Evolutionary conservation across 1,284 basidiomycete species (phyloP), one percentile per base, ranked within the genome.

Genomic region (Pholiota adiposa): DNA sequence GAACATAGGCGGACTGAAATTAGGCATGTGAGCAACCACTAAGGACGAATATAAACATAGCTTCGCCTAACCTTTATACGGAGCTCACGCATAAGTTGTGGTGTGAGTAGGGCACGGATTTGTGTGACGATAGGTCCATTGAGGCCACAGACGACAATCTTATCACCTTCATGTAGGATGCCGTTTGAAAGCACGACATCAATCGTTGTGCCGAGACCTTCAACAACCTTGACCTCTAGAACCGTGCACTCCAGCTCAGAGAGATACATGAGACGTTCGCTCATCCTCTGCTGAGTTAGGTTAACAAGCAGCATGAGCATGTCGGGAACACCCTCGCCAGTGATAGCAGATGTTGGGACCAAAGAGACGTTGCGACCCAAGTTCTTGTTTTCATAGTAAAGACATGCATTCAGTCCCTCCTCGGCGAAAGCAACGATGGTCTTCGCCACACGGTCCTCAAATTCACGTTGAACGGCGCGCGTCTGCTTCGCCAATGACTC

Each of bases 241-340:
- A 99, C 96, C n/a, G 97, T 99, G 75, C 96, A 98, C 78, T 98
- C 96, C 57, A 99, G 83, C 75, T 98, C 96, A 29, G 96, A 95
- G 59, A 99, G 86, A 78, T 98, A 99, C 97, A 99, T 99, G 66
- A 99, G 83, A 53, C 90, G 86, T 73, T 97, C 94, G 73, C 92
- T 96, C 97, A 99, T 98, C 62, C 97, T 88, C 76, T 97, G 93
- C 75, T 99, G 97, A 7, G 97, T 99, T 58, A 99, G 84, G 75
- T 97, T 96, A 76, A 98, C 88, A 72, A 99, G 89, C 34, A 99
- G 85, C 89, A 96, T 94, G 75, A 99, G 96, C 94, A 99, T 96
- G 79, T 99, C 97, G n/a, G 97, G 97, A 23, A 99, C 87, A 79
- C 97, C 97, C 79, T 99, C 97, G 63, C 97, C 97, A 0, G 97